Conservation (phyloP, 495 filamentous ascomycete genomes). For the Pyrenopolyporus hunteri region DNA sequence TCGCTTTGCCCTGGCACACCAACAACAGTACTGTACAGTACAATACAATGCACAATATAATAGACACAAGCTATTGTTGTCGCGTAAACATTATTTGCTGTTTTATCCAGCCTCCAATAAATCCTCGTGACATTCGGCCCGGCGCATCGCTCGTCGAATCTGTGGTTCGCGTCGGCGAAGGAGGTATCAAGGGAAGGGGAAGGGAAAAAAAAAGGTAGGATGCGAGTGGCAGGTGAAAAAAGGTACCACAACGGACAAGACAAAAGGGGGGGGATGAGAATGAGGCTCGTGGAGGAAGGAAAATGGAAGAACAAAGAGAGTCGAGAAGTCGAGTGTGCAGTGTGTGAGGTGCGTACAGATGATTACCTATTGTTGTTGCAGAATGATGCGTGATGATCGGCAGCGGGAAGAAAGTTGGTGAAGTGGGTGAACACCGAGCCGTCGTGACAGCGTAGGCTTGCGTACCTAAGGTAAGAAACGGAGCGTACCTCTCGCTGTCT, state of each 20-base stretch:
- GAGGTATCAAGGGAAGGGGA: slow-evolving; percentile 7
- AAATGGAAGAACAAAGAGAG: slow-evolving; percentile 12
- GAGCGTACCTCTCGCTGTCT: background rate
- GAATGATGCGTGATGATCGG: slow-evolving; percentile 39
- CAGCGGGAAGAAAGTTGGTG: slow-evolving; percentile 33
- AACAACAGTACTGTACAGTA: slow-evolving; percentile 6
- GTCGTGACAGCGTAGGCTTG: background rate
- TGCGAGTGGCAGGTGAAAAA: background rate
- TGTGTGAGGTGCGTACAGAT: slow-evolving; percentile 28
- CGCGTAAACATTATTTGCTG: slow-evolving; percentile 40
- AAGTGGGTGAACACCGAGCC: slow-evolving; percentile 31
- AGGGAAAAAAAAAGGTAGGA: background rate
- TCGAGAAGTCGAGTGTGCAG: slow-evolving; percentile 17
- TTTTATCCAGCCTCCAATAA: slow-evolving; percentile 46
- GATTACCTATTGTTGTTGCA: slow-evolving; percentile 31
- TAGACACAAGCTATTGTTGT: slow-evolving; percentile 37
- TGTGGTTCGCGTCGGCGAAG: slow-evolving; percentile 39
- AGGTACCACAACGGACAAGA: background rate
- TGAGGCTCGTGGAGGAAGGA: slow-evolving; percentile 7
- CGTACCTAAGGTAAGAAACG: background rate
- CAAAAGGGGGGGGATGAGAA: background rate
- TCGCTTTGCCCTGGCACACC: slow-evolving; percentile 21
- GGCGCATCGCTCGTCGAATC: slow-evolving; percentile 46
- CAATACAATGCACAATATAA: slow-evolving; percentile 20
- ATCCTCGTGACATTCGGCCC: slow-evolving; percentile 42